These are phyloP conservation scores for Solanum pinnatisectum DNA, from an alignment of 257 asterid genomes.

Conservation along the genomic window DNA sequence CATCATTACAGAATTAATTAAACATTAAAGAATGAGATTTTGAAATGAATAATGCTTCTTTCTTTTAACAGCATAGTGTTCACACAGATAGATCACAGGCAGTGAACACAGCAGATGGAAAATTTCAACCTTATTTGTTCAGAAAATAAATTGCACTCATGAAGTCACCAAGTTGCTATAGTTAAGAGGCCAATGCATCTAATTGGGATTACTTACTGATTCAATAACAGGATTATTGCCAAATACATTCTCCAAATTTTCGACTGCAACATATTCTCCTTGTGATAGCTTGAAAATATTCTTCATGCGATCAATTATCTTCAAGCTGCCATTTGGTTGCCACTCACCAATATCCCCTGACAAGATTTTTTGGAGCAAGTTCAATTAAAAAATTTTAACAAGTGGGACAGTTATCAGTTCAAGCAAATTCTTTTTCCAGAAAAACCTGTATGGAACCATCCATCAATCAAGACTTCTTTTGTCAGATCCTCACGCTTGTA, in stretches of 20 bases:
- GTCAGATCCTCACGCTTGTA: conserved; percentile 92
- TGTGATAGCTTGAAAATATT: conserved; percentile 97
- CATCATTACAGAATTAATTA: neutral
- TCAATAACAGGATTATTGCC: conserved; percentile 55
- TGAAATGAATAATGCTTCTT: neutral
- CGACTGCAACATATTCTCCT: conserved; percentile 99
- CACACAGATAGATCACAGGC: neutral
- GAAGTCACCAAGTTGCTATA: neutral
- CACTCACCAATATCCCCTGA: conserved; percentile 96
- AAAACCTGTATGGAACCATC: conserved; percentile 99
- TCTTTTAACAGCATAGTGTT: neutral
- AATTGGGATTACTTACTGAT: conserved; percentile 35
- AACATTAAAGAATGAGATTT: neutral
- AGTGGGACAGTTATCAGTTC: neutral
- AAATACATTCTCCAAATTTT: conserved; percentile 79
- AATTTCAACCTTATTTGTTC: neutral
- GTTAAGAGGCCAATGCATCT: neutral
- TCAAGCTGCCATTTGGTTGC: conserved; percentile 86
- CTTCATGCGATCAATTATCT: conserved; percentile 90
- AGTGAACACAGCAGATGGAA: neutral
- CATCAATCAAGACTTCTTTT: conserved; percentile 70
- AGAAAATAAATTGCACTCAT: neutral
- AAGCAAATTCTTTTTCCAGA: neutral
- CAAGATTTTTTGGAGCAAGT: neutral
- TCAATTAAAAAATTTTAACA: neutral